A percentile compares a stretch with the other conserved stretches of the same genome.
Evolutionary conservation across 768 basidiomycete species (phyloP).

Genomic region (Candolleomyces aberdarensis): DNA sequence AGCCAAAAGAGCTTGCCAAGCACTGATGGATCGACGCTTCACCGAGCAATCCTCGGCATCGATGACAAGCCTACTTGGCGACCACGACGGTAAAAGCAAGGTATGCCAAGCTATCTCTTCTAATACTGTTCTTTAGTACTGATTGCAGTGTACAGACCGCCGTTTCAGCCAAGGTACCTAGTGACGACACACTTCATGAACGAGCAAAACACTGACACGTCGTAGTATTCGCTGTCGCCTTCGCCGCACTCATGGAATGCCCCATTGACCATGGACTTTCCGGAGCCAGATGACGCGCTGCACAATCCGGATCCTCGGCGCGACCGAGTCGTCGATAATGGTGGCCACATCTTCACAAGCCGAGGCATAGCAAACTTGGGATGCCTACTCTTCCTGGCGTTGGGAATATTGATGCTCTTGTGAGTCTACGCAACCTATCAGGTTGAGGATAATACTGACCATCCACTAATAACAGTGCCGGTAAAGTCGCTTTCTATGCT

Average conservation of each 20-base stretch:
- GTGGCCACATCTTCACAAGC: constrained; percentile 56
- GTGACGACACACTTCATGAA: too few relatives aligned
- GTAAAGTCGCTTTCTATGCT: constrained; percentile 17
- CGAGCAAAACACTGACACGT: too few relatives aligned
- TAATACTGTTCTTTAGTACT: not conserved
- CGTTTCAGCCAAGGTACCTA: too few relatives aligned
- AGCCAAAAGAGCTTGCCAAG: not conserved
- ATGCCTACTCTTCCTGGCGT: constrained; percentile 56
- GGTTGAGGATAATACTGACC: too few relatives aligned
- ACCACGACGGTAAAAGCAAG: not conserved
- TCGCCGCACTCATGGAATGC: constrained; percentile 50
- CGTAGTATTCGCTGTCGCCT: constrained; percentile 37
- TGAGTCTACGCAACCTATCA: constrained; percentile 28
- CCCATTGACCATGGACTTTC: constrained; percentile 36
- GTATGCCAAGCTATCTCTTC: not conserved
- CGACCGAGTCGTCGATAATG: constrained; percentile 50
- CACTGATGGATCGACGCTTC: not conserved
- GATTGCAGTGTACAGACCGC: too few relatives aligned
- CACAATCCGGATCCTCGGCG: constrained; percentile 61
- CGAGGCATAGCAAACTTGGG: constrained; percentile 68
- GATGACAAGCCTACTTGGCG: not conserved
- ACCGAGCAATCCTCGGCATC: not conserved
- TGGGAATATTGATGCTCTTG: constrained; percentile 52
- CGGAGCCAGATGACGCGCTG: constrained; percentile 62
- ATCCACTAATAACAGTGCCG: constrained; percentile 31